Conservation (phyloP, 2,329 filamentous ascomycete genomes). For the Talaromyces verruculosus region DNA sequence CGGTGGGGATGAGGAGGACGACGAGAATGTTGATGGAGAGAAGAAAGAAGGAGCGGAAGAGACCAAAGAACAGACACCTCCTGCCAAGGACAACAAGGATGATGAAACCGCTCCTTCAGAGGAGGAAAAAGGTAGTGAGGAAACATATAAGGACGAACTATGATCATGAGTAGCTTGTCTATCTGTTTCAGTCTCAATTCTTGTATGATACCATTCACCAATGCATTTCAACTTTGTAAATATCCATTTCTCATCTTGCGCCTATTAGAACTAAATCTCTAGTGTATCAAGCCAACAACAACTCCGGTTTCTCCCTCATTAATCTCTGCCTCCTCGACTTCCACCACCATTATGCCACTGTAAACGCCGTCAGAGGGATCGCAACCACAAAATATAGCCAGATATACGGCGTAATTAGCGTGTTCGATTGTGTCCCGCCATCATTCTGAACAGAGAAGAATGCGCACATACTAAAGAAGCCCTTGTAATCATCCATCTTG, state of each 20-base stretch:
- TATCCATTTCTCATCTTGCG: background rate
- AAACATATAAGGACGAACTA: slow-evolving; percentile 25
- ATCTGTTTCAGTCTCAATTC: background rate
- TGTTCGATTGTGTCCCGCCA: background rate
- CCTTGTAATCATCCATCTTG: background rate
- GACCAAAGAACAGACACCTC: background rate
- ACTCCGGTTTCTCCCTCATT: background rate
- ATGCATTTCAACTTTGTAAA: background rate
- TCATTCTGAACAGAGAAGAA: background rate
- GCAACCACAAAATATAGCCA: slow-evolving; percentile 7
- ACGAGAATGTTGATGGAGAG: background rate
- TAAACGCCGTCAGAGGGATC: background rate
- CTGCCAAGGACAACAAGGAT: slow-evolving; percentile 23
- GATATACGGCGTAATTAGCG: background rate
- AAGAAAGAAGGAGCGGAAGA: background rate
- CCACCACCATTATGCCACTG: slow-evolving; percentile 7
- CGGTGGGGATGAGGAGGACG: slow-evolving; percentile 49
- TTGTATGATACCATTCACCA: slow-evolving; percentile 6
- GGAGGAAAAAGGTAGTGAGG: slow-evolving; percentile 25
- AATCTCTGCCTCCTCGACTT: background rate
- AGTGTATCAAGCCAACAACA: background rate
- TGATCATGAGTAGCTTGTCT: background rate
- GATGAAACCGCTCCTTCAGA: slow-evolving; percentile 24
- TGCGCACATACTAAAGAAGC: slow-evolving; percentile 1
- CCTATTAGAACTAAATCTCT: background rate